Evolutionary conservation across 257 asterid genomes (phyloP), one percentile per base, ranked within the genome.

Genomic region (Phtheirospermum japonicum): DNA sequence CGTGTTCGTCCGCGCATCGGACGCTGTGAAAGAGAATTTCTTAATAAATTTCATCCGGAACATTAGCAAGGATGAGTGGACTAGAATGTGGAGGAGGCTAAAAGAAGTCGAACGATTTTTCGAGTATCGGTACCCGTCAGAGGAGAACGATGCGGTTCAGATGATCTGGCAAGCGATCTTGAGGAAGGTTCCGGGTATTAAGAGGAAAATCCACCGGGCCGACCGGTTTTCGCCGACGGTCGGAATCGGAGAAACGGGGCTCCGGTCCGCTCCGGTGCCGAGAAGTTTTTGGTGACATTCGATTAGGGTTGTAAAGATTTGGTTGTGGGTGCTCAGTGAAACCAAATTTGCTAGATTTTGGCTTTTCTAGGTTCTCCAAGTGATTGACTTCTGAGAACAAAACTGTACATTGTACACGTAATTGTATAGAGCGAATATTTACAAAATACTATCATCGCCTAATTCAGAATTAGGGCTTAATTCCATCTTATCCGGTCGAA

Each of bases 111-210:
- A 77, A 39, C 69, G 59, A 45, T 46, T 77, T 55, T 87, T 77
- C 10, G 83, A 79, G 77, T 85, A 71, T 60, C 80, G 63, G 31
- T 79, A 79, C 61, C 95, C 95, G 10, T 87, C 95, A 0, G 52
- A 37, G 66, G 75, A 71, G 68, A 68, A 73, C 4, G 95, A 87
- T 65, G 94, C 90, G 3, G 90, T 85, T 59, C 90, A 87, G 72
- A 87, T 85, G 94, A 74, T 81, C 76, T 87, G 95, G 95, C 81
- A 81, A 69, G 83, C 89, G 4, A 60, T 87, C 8, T 73, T 68
- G 4, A 66, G 94, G 51, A 87, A 79, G 76, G 83, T 82, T 67
- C 84, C 94, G 12, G 72, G 71, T n/a, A 37, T 61, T 39, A 71
- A 59, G 43, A 64, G 78, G 70, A 77, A 71, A 51, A 33, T 82